These are phyloP conservation scores for Fraxinus quadrangulata DNA, from an alignment of 257 asterid genomes.

Conservation along the genomic window DNA sequence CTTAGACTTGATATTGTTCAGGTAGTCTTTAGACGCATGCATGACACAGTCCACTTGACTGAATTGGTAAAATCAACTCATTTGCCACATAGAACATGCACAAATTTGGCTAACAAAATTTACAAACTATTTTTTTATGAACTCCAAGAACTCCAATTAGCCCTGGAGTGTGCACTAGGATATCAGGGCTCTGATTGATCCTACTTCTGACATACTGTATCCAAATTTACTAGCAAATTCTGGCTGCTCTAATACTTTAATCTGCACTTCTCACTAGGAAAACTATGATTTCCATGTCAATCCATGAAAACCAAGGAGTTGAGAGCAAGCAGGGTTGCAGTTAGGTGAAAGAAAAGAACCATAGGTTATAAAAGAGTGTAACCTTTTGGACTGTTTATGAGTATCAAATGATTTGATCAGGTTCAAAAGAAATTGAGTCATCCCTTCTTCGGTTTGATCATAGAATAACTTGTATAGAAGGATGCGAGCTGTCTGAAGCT, in stretches of 20 bases:
- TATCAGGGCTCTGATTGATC: neutral
- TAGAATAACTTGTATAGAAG: constrained; percentile 96
- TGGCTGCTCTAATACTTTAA: neutral
- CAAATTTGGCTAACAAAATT: constrained; percentile 10
- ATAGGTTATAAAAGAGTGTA: constrained; percentile 18
- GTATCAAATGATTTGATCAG: constrained; percentile 84
- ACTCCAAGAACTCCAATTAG: constrained; percentile 10
- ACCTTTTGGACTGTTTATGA: constrained; percentile 93
- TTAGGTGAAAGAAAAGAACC: constrained; percentile 14
- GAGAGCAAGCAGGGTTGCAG: constrained; percentile 20
- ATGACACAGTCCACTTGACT: constrained; percentile 9
- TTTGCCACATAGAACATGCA: constrained; percentile 11
- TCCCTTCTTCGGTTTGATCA: constrained; percentile 97
- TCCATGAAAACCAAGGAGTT: neutral
- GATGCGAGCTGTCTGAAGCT: constrained; percentile 84
- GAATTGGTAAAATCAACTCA: neutral
- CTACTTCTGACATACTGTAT: neutral
- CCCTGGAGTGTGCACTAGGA: constrained; percentile 4
- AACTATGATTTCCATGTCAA: constrained; percentile 5
- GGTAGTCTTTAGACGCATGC: neutral
- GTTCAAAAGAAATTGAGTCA: constrained; percentile 82
- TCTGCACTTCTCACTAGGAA: constrained; percentile 15
- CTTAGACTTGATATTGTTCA: constrained; percentile 6
- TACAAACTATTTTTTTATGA: neutral
- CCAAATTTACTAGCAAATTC: constrained; percentile 6